Conservation (phyloP, 495 filamentous ascomycete species). For the Achaetomiella virescens region DNA sequence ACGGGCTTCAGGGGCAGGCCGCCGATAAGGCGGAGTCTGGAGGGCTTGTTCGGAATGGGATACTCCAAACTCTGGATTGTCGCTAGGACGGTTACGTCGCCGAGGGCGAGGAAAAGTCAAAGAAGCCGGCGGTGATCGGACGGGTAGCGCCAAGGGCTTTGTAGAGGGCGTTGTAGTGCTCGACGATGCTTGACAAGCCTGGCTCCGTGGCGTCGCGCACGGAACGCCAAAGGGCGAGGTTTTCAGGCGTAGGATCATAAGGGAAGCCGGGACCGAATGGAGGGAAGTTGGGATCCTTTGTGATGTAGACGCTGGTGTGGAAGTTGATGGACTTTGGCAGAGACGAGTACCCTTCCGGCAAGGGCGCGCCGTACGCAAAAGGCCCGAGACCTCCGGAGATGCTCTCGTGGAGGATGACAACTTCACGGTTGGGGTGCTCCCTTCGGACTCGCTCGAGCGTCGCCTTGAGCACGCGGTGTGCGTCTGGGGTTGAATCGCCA, state of each 20-base stretch:
- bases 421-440: slow-evolving; percentile 17
- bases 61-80: slow-evolving; percentile 22
- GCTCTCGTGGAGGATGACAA: slow-evolving; percentile 30
- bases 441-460: slow-evolving; percentile 21
- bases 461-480: slow-evolving; percentile 20
- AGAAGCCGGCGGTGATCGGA: background rate
- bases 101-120: slow-evolving; percentile 21
- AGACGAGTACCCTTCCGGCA: slow-evolving; percentile 10
- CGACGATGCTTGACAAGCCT: slow-evolving; percentile 1
- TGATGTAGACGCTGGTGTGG: slow-evolving; percentile 16
- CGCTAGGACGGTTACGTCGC: slow-evolving; percentile 32
- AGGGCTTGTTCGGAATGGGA: background rate
- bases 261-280: slow-evolving; percentile 26
- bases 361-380: slow-evolving; percentile 20
- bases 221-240: slow-evolving; percentile 11
- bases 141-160: slow-evolving; percentile 8
- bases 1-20: slow-evolving; percentile 15
- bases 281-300: slow-evolving; percentile 17
- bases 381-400: slow-evolving; percentile 26
- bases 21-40: slow-evolving; percentile 14
- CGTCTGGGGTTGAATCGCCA: slow-evolving; percentile 11
- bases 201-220: background rate
- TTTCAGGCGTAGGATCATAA: slow-evolving; percentile 14
- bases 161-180: slow-evolving; percentile 23
- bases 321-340: slow-evolving; percentile 17